Base-by-base conservation (phyloP, 768 basidiomycete species). In the Tylopilus subfusipes region DNA sequence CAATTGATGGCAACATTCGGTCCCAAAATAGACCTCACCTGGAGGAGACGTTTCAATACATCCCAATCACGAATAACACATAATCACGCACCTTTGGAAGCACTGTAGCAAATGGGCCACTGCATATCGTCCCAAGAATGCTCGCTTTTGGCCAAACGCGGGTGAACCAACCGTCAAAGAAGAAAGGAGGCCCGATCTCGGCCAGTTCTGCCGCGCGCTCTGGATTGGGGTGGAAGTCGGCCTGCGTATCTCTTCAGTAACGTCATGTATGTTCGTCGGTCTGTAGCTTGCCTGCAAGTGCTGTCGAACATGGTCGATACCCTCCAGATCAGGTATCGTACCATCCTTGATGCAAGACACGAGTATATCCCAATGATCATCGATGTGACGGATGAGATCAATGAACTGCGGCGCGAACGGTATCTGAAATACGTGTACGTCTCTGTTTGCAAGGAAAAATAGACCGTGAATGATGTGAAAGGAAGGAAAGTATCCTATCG, bases 401-500 rank as follows among this genome's bases (percentile, higher is more conserved):
- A 59, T 16, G 22, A 64, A 57, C 18, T 54, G 50, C 1, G 42
- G 43, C 4, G 42, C 22, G 14, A 42, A 42, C n/a, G 22, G 4
- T 42, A 16, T 16, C 1, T 2, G 3, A 21, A 67, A 52, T 5
- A 1, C 21, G 1, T 19, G 16, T 12, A 68, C 4, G 6, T 54
- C 29, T n/a, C 36, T 39, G 24, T 27, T 31, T 8, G 46, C 39
- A 9, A 67, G 54, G 45, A 57, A 59, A 48, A 67, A 66, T 9
- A 66, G 55, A 9, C 58, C 61, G n/a, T 65, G 59, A 5, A 67
- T 58, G 24, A 59, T 29, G 11, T 63, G 27, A 34, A 63, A 65
- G 2, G 66, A 56, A 3, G 57, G 59, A 38, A 59, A 42, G 11
- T 57, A 16, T 11, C 31, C 21, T 0, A 67, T 52, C 11, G 51